Evolutionary conservation across 352 stramenopile genomes (phyloP).

Genomic region (Phytophthora multivora): DNA sequence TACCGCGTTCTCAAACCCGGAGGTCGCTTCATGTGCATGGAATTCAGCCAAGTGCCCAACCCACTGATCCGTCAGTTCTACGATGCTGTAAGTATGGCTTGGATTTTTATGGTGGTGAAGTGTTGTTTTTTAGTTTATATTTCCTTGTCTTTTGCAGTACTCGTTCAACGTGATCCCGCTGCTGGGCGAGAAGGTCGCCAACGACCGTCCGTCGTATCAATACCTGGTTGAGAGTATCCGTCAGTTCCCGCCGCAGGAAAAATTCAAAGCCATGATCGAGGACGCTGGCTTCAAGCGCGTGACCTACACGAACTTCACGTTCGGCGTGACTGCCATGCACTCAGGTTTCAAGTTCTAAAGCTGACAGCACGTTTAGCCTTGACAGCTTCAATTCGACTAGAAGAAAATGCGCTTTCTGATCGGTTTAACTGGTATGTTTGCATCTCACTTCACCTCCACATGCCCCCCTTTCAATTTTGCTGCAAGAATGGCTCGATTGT

Average conservation of each 20-base stretch:
- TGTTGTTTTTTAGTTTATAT: neutral
- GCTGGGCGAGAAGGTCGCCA: constrained; percentile 94
- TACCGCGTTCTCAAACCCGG: constrained; percentile 96
- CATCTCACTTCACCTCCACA: constrained; percentile 36
- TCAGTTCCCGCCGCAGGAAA: constrained; percentile 97
- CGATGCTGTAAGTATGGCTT: constrained; percentile 76
- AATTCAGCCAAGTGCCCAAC: constrained; percentile 97
- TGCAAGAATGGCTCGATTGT: constrained; percentile 86
- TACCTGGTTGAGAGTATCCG: constrained; percentile 99
- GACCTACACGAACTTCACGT: constrained; percentile 96
- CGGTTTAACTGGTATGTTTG: neutral
- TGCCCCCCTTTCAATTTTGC: constrained; percentile 67
- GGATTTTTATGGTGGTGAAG: neutral
- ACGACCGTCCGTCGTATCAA: constrained; percentile 97
- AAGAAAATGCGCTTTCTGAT: constrained; percentile 2
- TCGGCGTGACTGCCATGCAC: constrained; percentile 97
- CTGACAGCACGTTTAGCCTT: constrained; percentile 7
- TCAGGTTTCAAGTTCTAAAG: constrained; percentile 94
- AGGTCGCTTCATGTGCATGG: constrained; percentile 98
- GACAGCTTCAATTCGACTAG: constrained; percentile 6
- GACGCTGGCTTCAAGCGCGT: constrained; percentile 93
- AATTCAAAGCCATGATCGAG: constrained; percentile 95
- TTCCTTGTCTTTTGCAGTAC: constrained; percentile 71
- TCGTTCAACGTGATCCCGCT: constrained; percentile 98
- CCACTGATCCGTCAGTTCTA: constrained; percentile 93